These are phyloP conservation scores for Dendrobium huoshanense DNA, from an alignment of 106 monocot genomes.

Conservation along the genomic window DNA sequence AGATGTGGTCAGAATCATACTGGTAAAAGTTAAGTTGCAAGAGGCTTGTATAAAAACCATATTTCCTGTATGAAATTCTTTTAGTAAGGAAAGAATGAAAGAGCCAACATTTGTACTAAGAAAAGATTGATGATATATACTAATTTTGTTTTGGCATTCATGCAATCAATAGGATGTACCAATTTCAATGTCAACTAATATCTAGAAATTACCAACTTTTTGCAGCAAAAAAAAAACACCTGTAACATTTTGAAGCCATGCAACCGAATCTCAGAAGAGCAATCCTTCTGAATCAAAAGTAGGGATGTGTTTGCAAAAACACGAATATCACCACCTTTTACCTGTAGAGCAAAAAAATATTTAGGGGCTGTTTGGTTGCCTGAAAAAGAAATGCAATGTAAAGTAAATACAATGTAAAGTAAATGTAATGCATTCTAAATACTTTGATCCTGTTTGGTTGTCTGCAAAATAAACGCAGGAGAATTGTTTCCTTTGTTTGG, in stretches of 20 bases:
- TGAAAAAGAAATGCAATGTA: too few relatives aligned
- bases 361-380: too few relatives aligned
- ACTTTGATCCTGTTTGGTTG: too few relatives aligned
- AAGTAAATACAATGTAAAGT: too few relatives aligned
- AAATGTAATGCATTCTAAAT: too few relatives aligned
- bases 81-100: not conserved
- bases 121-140: not conserved
- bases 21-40: not conserved
- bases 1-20: not conserved
- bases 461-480: too few relatives aligned
- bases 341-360: constrained; percentile 29
- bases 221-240: constrained; percentile 35
- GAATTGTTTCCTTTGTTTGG: too few relatives aligned
- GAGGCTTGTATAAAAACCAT: not conserved
- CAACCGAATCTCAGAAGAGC: constrained; percentile 81
- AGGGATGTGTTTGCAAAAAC: constrained; percentile 68
- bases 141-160: not conserved
- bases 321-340: constrained; percentile 75
- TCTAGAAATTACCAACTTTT: not conserved
- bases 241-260: constrained; percentile 94
- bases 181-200: not conserved
- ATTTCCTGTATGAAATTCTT: not conserved
- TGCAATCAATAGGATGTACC: not conserved
- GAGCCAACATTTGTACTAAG: not conserved
- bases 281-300: constrained; percentile 64